Percentiles rank a stretch among this genome's conserved stretches.
Conservation (phyloP, 1,284 basidiomycete species). For the Malassezia restricta region DNA sequence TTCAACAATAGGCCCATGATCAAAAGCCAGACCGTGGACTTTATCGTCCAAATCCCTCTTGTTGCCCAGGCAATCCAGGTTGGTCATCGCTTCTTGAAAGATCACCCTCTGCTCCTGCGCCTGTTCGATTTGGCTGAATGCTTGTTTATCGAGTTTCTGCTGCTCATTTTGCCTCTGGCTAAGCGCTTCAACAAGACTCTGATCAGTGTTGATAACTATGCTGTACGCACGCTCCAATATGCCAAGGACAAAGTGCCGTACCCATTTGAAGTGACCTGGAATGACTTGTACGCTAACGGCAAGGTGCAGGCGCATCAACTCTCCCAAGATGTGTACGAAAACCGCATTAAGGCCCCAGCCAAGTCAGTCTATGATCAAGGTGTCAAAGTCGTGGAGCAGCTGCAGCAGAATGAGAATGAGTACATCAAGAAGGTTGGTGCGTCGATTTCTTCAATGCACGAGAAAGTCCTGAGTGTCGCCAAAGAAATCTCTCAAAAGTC, state of each 20-base stretch:
- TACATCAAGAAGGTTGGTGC: constrained; percentile 29
- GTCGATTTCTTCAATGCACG: constrained; percentile 16
- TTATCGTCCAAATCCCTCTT: constrained; percentile 31
- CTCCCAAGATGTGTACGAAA: constrained; percentile 32
- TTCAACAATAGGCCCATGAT: constrained; percentile 8
- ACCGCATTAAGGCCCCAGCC: constrained; percentile 27
- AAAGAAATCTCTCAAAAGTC: constrained; percentile 27
- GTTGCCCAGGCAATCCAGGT: constrained; percentile 32
- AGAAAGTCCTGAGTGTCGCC: constrained; percentile 30
- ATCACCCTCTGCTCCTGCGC: constrained; percentile 29
- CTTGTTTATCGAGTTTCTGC: constrained; percentile 25
- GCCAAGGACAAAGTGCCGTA: constrained; percentile 40
- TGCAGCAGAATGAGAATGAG: constrained; percentile 35
- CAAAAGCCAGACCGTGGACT: constrained; percentile 28
- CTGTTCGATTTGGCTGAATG: constrained; percentile 30
- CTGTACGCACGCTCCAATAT: constrained; percentile 35
- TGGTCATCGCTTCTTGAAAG: constrained; percentile 33
- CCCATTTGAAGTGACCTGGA: constrained; percentile 41
- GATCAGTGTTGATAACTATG: constrained; percentile 29
- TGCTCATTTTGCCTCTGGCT: constrained; percentile 33
- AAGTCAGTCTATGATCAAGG: constrained; percentile 9
- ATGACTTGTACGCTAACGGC: constrained; percentile 27
- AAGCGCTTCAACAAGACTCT: constrained; percentile 35
- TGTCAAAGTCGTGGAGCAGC: constrained; percentile 34
- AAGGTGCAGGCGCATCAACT: constrained; percentile 25